These are phyloP conservation scores for Knufia fluminis DNA, from an alignment of 2,329 filamentous ascomycete species.

Conservation along the genomic window DNA sequence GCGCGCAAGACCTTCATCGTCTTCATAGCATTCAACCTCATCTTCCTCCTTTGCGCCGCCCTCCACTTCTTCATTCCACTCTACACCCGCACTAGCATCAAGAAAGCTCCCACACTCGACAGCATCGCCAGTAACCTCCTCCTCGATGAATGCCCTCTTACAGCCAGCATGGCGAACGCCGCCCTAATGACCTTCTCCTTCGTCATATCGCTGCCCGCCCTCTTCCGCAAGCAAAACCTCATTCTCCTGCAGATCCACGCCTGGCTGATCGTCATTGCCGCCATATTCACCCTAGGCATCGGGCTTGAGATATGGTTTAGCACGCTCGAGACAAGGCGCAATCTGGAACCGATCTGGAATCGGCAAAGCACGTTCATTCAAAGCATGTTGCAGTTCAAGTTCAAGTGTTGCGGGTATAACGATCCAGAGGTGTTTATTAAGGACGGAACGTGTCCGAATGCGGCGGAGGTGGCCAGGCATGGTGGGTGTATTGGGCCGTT, in stretches of 20 bases:
- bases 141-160: conserved; percentile 44
- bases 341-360: conserved; percentile 54
- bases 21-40: conserved; percentile 42
- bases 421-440: conserved; percentile 65
- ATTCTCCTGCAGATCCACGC: conserved; percentile 62
- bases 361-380: conserved; percentile 50
- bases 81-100: conserved; percentile 37
- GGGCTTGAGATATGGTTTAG: conserved; percentile 63
- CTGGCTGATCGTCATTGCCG: conserved; percentile 54
- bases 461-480: conserved; percentile 60
- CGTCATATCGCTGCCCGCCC: conserved; percentile 58
- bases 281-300: conserved; percentile 55
- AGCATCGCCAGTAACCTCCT: conserved; percentile 46
- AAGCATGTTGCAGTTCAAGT: conserved; percentile 64
- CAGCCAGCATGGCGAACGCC: conserved; percentile 63
- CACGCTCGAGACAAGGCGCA: conserved; percentile 58
- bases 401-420: conserved; percentile 70
- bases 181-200: conserved; percentile 64
- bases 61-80: conserved; percentile 47
- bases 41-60: conserved; percentile 45
- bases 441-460: conserved; percentile 58
- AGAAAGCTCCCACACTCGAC: conserved; percentile 34
- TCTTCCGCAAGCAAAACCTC: conserved; percentile 56
- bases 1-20: conserved; percentile 45
- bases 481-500: conserved; percentile 62